phyloP scores from a whole-genome alignment of 176 grass and related monocot species.

The Puccinellia tenuiflora region DNA sequence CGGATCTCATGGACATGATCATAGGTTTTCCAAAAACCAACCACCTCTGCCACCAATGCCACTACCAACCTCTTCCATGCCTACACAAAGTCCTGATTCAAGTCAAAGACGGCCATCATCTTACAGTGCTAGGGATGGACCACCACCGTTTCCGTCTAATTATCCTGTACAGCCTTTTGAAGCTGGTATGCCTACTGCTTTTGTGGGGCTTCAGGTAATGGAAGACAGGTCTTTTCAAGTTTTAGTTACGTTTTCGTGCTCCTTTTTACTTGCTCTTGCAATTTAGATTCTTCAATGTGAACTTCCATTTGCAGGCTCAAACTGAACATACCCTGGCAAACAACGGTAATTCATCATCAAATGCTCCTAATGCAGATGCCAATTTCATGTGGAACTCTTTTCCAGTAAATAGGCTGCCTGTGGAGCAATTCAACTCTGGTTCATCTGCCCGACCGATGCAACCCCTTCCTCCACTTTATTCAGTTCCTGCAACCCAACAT shows the following conservation, averaged over 20 bases:
- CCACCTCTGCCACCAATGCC: slow-evolving; percentile 84
- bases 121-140: slow-evolving; percentile 54
- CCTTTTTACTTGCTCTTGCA: slow-evolving; percentile 15
- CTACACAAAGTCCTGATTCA: slow-evolving; percentile 53
- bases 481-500: slow-evolving; percentile 52
- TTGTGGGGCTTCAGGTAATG: slow-evolving; percentile 58
- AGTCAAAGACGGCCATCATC: slow-evolving; percentile 38
- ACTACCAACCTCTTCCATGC: slow-evolving; percentile 48
- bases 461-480: slow-evolving; percentile 57
- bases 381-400: slow-evolving; percentile 73
- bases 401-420: slow-evolving; percentile 49
- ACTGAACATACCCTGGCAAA: slow-evolving; percentile 52
- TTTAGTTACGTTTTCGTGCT: slow-evolving; percentile 21
- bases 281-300: slow-evolving; percentile 17
- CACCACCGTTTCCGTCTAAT: slow-evolving; percentile 53
- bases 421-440: slow-evolving; percentile 49
- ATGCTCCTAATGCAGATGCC: slow-evolving; percentile 47
- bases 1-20: slow-evolving; percentile 43
- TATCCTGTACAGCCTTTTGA: slow-evolving; percentile 75
- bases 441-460: slow-evolving; percentile 44
- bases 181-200: slow-evolving; percentile 38
- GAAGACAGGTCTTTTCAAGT: slow-evolving; percentile 3
- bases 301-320: slow-evolving; percentile 58
- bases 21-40: slow-evolving; percentile 50
- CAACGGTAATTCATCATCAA: slow-evolving; percentile 45